Evolutionary conservation across 1,284 basidiomycete genomes (phyloP), one percentile per base, ranked within the genome.

Genomic region (Microbotryum violaceum): DNA sequence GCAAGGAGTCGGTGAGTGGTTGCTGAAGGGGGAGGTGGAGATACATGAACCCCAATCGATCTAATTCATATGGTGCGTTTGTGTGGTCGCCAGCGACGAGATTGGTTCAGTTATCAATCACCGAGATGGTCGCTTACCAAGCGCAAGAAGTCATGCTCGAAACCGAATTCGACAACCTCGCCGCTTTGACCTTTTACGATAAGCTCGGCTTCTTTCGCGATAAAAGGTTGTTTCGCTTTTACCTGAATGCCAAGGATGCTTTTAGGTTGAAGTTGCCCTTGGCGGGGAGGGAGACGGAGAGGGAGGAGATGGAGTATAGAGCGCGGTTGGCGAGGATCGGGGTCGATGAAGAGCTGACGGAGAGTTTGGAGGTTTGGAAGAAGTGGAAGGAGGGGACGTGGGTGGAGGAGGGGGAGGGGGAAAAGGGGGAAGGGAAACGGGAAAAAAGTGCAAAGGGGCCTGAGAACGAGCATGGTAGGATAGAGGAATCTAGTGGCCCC

Each of bases 181-280:
- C 89, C 4, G 91, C 91, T 0, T 81, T 98, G 14, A 84, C 86
- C 3, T 79, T 98, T 16, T 98, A 98, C 77, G 88, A 89, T 68
- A 85, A 86, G 2, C 81, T 97, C 27, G 94, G 96, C 0, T 99
- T 99, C 76, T 86, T 97, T 29, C 83, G 90, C 52, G 94, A 97
- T 79, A 98, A 98, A 75, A 83, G 94, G 2, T 80, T 99, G 14
- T 87, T 87, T 74, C 82, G 93, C 4, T 99, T 98, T 78, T 98
- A 99, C 74, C 83, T 97, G 70, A 98, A 97, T 72, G 89, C 74
- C 58, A 73, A 72, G 63, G 63, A 68, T 23, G 69, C 64, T 9
- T 67, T 63, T 21, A 31, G 70, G 49, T 52, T 69, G 23, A 57
- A 56, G 23, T 46, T 69, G 46, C 61, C 63, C n/a, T n/a, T 65